Evolutionary conservation across 2,329 filamentous ascomycete species (phyloP), one percentile per base, ranked within the genome.

Genomic region (Chalaropsis thielavioides): DNA sequence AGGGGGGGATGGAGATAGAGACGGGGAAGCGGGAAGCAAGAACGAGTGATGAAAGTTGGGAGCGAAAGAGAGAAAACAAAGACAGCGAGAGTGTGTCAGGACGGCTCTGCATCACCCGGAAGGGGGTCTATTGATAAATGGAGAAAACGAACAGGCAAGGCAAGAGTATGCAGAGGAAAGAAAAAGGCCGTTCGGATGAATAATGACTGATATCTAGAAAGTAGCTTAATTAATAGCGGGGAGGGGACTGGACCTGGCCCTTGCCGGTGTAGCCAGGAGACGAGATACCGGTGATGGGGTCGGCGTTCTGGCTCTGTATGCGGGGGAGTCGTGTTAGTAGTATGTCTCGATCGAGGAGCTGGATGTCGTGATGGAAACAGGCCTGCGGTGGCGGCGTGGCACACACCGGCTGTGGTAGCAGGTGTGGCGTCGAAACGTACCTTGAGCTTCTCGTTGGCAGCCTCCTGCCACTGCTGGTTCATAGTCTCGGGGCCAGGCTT

Each of bases 391-490:
- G 7, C 1, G 13, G 8, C 27, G 19, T 24, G 24, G 19, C 7
- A 40, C 4, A 4, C n/a, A 4, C 4, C 44, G 22, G n/a, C 11
- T 5, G 24, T 58, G 43, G 40, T 22, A 56, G 19, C 61, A 13
- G 46, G 27, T 22, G 8, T 51, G 27, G 24, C 24, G 27, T 51
- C 27, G 40, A 49, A 51, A 78, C 85, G 72, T 79, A 95, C 92
- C 84, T 86, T 92, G 76, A 96, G 82, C 77, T 89, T 94, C 81
- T 96, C 94, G 78, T 99, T 96, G 71, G 87, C 83, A 71, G 88
- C 88, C 81, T 97, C 91, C 81, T 99, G 90, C 85, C 89, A 97
- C 79, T 99, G 94, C 82, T 90, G 89, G 79, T 81, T 92, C 92
- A 99, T 95, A 73, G 92, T 95, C 76, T 81, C 80, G 70, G 94